Base-by-base conservation (phyloP, 164 flowering plant species). In the Macadamia tetraphylla region DNA sequence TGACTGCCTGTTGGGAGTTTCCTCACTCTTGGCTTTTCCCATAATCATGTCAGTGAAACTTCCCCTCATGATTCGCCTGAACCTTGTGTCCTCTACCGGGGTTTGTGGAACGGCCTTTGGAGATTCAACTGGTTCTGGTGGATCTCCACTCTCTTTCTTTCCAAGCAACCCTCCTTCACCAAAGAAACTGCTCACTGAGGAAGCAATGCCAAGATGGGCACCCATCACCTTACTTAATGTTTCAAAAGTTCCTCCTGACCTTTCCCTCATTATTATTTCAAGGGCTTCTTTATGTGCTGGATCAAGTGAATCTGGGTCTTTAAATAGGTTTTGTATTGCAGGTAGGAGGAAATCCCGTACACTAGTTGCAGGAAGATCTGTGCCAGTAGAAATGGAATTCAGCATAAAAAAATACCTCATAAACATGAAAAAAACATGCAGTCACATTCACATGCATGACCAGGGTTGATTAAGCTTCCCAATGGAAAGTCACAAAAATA, bases 211-310 rank as follows among this genome's bases (percentile, higher is more conserved):
- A 9, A 94, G 86, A 78, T 89, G 94, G 53, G 91, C 87, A 51
- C 96, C 93, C 94, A 91, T 90, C 67, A 83, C 98, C 79, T 88
- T 90, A 67, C 93, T 88, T 62, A 92, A 75, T 6, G 92, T 68
- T 67, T 92, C 97, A 14, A 90, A 80, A 11, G 97, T 86, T 67
- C 98, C 98, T 15, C 97, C 96, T 1, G 92, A 87, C 61, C 98
- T 84, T 67, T 94, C 97, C 78, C 76, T 92, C 84, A 88, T 17
- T 79, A 94, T 90, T 52, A 90, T 85, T 75, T 94, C 98, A 14
- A 94, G 80, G 40, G 98, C 98, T 81, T 94, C 98, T 75, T 89
- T 94, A 77, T 94, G 98, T 42, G 94, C 98, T 30, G 97, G 98
- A 75, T 94, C 98, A 18, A 94, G 79, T 8, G 97, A 81, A 74